Evolutionary conservation across 2,329 filamentous ascomycete genomes (phyloP).

Genomic region (Hymenoscyphus scutula): DNA sequence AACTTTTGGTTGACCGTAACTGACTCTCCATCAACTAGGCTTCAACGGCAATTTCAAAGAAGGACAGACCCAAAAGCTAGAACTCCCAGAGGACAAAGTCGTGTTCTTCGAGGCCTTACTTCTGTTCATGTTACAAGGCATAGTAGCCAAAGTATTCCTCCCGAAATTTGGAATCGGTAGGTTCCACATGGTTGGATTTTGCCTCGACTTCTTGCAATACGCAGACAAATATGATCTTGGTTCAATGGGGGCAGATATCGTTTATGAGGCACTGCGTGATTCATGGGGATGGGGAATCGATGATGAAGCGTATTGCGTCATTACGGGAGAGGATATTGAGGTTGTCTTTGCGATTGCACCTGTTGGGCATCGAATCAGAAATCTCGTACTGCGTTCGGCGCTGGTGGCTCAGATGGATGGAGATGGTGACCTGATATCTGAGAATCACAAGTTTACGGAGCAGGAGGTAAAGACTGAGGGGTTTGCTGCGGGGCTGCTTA

Average conservation of each 20-base stretch:
- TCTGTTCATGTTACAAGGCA: no score
- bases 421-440: neutral
- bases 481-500: neutral
- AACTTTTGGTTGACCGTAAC: no score
- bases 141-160: no score
- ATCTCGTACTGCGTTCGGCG: neutral
- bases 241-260: neutral
- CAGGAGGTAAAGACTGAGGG: neutral
- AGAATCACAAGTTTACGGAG: neutral
- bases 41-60: slow-evolving; percentile 16
- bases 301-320: neutral
- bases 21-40: no score
- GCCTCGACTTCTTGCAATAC: neutral
- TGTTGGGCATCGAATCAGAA: neutral
- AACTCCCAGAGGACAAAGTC: neutral
- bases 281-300: neutral
- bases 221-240: neutral
- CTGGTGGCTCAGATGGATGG: neutral
- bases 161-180: neutral
- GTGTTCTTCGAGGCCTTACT: neutral
- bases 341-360: neutral
- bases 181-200: neutral
- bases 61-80: neutral
- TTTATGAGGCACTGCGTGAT: neutral
- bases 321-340: neutral